phyloP scores from a whole-genome alignment of 2,329 filamentous ascomycete genomes.

The Alternaria novae-zelandiae region DNA sequence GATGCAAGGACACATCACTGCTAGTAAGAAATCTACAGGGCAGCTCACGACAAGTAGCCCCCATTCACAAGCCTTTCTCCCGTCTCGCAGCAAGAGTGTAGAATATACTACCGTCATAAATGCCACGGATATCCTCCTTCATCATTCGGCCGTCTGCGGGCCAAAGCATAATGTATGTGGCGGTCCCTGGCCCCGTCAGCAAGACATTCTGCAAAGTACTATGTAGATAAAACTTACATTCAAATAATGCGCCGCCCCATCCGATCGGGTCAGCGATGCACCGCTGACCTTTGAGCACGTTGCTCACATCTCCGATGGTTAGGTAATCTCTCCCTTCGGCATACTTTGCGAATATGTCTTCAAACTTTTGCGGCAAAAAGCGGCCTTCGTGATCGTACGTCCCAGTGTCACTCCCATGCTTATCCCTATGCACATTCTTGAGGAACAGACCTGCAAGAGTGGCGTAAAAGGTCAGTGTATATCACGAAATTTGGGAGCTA shows the following conservation, averaged over 20 bases:
- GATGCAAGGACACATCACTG: too few species aligned
- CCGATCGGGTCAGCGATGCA: constrained; percentile 53
- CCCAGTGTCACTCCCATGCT: constrained; percentile 53
- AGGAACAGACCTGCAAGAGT: constrained; percentile 36
- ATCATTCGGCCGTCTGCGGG: constrained; percentile 62
- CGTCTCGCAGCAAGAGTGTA: constrained; percentile 39
- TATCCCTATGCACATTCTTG: constrained; percentile 51
- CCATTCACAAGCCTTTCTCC: neutral
- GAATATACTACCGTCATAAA: constrained; percentile 62
- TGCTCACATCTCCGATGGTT: constrained; percentile 47
- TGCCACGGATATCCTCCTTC: constrained; percentile 62
- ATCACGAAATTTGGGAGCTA: too few species aligned
- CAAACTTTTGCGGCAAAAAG: constrained; percentile 55
- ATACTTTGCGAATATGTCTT: constrained; percentile 58
- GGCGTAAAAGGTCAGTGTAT: neutral
- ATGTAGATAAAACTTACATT: constrained; percentile 47
- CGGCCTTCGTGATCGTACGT: constrained; percentile 55
- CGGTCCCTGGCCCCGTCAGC: constrained; percentile 46
- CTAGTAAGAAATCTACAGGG: too few species aligned
- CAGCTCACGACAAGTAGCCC: too few species aligned
- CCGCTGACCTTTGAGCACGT: constrained; percentile 51
- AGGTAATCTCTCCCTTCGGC: constrained; percentile 48
- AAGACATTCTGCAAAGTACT: too few species aligned
- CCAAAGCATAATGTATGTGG: constrained; percentile 61
- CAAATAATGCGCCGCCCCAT: constrained; percentile 53